Evolutionary conservation across 495 filamentous ascomycete genomes (phyloP), one percentile per base, ranked within the genome.

Genomic region (Aspergillus haitiensis): DNA sequence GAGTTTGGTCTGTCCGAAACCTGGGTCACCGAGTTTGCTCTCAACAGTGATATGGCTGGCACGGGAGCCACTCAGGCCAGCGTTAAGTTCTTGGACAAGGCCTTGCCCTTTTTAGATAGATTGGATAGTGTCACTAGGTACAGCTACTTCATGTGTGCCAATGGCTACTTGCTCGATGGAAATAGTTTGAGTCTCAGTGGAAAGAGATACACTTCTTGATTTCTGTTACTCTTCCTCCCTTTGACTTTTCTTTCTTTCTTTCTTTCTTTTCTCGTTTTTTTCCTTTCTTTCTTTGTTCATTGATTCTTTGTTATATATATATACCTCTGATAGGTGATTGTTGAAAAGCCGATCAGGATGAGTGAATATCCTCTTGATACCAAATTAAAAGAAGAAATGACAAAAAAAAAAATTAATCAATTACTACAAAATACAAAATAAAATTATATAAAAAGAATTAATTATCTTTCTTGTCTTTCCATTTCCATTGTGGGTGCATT

Each of bases 1-100:
- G 55, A 65, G 16, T 67, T 83, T 69, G 69, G 69, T 48, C 77
- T 84, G 62, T 75, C 78, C 62, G 81, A 84, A 18, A 75, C 95
- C 66, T 95, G 89, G 88, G 75, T 95, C 60, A 92, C 91, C 50
- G 92, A 97, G 77, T 96, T 95, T 68, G 71, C 69, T 6, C 68
- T 76, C 21, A 73, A 54, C 59, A 61, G 63, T 11, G 86, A 81
- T 54, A 34, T 60, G n/a, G 52, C 47, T 31, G 82, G 82, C 37
- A 39, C 70, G 35, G 72, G 78, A 11, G 66, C 67, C 16, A 55
- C 69, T 39, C 73, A 72, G 11, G 63, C 81, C 53, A 77, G 84
- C 40, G 73, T 76, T 33, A 58, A 69, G 7, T 91, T 91, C 79
- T 71, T 82, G 27, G 62, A 70, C 44, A 65, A 79, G 7, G 81